Evolutionary conservation across 345 rosid genomes (phyloP).

Genomic region (Physaria fendleri): DNA sequence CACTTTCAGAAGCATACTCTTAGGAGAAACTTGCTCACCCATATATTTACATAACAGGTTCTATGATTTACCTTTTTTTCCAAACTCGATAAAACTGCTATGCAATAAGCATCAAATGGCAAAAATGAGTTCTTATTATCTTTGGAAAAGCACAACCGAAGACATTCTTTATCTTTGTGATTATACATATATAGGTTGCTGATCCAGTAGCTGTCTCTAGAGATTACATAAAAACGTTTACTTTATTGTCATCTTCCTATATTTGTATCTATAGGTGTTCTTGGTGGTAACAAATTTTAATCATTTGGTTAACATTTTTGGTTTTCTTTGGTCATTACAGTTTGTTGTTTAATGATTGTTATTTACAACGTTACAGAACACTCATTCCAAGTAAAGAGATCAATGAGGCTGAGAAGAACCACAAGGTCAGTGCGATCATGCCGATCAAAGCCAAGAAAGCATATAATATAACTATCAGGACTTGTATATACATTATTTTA

Average conservation of each 20-base stretch:
- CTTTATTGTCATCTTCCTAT: background rate
- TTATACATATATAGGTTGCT: background rate
- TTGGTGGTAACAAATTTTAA: background rate
- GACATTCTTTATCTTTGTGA: background rate
- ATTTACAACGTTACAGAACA: conserved; percentile 1
- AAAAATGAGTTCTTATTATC: background rate
- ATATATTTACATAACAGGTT: background rate
- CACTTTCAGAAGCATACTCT: background rate
- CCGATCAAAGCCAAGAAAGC: background rate
- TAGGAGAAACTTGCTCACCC: too few relatives aligned
- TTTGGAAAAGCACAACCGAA: background rate
- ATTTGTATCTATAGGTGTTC: background rate
- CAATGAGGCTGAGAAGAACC: background rate
- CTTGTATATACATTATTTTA: conserved; percentile 21
- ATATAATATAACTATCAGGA: background rate
- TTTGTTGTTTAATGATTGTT: background rate
- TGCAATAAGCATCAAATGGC: background rate
- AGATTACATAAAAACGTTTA: background rate
- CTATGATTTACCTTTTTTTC: too few relatives aligned
- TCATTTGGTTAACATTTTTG: background rate
- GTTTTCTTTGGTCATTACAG: too few relatives aligned
- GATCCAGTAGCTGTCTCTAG: background rate
- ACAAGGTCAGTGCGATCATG: background rate
- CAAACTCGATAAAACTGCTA: background rate
- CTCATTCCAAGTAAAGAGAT: background rate